Conservation (phyloP, 192 early-diverging fungal genomes). For the Linnemannia zychae region DNA sequence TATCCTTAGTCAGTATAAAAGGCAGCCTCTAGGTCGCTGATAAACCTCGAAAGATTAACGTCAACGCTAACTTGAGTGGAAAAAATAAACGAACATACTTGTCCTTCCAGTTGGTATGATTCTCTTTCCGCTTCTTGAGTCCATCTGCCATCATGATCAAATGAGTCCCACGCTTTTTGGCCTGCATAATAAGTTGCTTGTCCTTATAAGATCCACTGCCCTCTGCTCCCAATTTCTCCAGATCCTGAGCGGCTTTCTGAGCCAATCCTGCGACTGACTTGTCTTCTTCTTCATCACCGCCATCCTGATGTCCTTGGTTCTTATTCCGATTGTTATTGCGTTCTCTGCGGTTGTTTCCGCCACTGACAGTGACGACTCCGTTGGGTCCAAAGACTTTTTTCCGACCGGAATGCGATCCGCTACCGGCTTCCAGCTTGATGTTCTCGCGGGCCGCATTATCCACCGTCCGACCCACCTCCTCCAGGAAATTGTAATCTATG, state of each 20-base stretch:
- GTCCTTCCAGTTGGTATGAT: constrained; percentile 63
- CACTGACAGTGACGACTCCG: background rate
- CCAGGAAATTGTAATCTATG: constrained; percentile 76
- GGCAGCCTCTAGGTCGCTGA: background rate
- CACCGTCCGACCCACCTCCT: constrained; percentile 71
- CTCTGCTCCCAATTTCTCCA: constrained; percentile 34
- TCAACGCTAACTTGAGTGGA: too few relatives aligned
- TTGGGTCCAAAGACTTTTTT: constrained; percentile 38
- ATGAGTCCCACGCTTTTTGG: constrained; percentile 52
- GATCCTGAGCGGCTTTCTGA: constrained; percentile 36
- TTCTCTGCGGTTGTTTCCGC: constrained; percentile 8
- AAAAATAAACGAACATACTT: constrained; percentile 48
- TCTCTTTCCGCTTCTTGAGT: constrained; percentile 69
- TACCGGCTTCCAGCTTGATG: constrained; percentile 27
- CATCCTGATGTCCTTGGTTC: background rate
- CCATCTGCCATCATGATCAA: constrained; percentile 65
- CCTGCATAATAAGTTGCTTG: constrained; percentile 56
- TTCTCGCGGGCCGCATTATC: constrained; percentile 66
- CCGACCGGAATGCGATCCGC: constrained; percentile 13
- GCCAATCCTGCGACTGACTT: constrained; percentile 14
- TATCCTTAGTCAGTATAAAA: constrained; percentile 11
- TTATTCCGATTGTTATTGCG: constrained; percentile 21
- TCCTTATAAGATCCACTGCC: constrained; percentile 41
- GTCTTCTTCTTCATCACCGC: background rate
- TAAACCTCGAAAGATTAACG: too few relatives aligned